Evolutionary conservation across 1,139 yeast species (phyloP).

Genomic region (Blastobotrys serpentis): DNA sequence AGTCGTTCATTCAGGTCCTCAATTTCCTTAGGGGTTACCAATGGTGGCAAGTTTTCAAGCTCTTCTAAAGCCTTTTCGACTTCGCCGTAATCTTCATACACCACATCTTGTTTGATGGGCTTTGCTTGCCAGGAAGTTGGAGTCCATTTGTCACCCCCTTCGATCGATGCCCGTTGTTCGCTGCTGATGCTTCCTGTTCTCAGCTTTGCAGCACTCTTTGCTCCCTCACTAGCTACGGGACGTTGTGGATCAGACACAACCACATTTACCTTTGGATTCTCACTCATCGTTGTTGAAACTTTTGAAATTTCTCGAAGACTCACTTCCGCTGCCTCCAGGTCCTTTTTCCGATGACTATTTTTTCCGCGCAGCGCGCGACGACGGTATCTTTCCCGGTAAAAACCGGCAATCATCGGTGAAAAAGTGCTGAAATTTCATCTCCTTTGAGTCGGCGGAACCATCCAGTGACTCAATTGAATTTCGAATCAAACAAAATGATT

Average conservation of each 20-base stretch:
- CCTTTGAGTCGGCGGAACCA: too few relatives aligned
- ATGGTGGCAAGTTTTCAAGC: slow-evolving; percentile 44
- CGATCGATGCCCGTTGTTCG: slow-evolving; percentile 9
- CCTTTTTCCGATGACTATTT: background rate
- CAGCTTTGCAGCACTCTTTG: slow-evolving; percentile 41
- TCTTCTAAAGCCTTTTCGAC: slow-evolving; percentile 44
- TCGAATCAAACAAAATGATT: too few relatives aligned
- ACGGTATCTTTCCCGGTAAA: too few relatives aligned
- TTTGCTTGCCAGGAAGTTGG: slow-evolving; percentile 45
- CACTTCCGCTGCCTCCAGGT: background rate
- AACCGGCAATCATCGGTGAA: too few relatives aligned
- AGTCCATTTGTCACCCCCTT: slow-evolving; percentile 33
- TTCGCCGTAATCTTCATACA: slow-evolving; percentile 40
- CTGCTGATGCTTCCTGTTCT: slow-evolving; percentile 34
- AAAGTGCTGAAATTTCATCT: too few relatives aligned
- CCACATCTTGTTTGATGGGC: slow-evolving; percentile 46
- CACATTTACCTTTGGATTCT: background rate
- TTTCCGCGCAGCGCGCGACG: background rate
- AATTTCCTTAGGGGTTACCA: slow-evolving; percentile 43
- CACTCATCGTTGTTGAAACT: background rate
- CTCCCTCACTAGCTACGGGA: slow-evolving; percentile 39
- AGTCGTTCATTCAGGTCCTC: slow-evolving; percentile 38
- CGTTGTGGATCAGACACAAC: slow-evolving; percentile 36
- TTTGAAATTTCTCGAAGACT: background rate
- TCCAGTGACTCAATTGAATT: too few relatives aligned